Conservation (phyloP, 805 yeast species). For the Yarrowia deformans region DNA sequence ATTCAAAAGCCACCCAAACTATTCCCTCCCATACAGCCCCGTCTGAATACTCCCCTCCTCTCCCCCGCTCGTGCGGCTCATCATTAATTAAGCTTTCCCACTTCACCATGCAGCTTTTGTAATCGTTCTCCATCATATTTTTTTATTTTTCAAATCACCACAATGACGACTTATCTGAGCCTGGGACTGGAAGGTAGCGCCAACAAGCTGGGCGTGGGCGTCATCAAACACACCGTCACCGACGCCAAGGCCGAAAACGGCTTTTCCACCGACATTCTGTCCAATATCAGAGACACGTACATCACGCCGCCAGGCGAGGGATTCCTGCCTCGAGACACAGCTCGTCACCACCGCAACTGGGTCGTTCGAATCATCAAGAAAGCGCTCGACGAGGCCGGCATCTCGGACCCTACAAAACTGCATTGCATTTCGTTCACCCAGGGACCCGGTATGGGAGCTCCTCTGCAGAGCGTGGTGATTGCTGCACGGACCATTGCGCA, state of each 20-base stretch:
- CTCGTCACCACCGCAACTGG: slow-evolving; percentile 96
- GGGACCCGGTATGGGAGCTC: slow-evolving; percentile 99
- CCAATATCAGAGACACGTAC: slow-evolving; percentile 95
- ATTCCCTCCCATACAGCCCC: not conserved
- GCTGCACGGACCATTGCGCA: slow-evolving; percentile 87
- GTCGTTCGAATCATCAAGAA: slow-evolving; percentile 75
- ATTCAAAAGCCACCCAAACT: no score
- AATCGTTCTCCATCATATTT: not conserved
- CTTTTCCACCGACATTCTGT: slow-evolving; percentile 75
- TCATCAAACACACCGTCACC: slow-evolving; percentile 67
- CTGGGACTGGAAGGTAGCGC: slow-evolving; percentile 97
- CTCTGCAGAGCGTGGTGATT: slow-evolving; percentile 88
- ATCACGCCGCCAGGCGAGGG: slow-evolving; percentile 99
- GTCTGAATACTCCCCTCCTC: not conserved
- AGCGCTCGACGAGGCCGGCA: slow-evolving; percentile 70
- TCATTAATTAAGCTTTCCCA: not conserved
- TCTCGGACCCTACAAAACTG: slow-evolving; percentile 63
- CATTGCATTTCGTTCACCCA: slow-evolving; percentile 86
- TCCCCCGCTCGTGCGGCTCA: slow-evolving; percentile 5
- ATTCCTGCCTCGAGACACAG: slow-evolving; percentile 93
- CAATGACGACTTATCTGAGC: slow-evolving; percentile 2
- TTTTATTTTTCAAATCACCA: not conserved
- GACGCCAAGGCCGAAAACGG: slow-evolving; percentile 44
- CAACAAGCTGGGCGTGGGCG: slow-evolving; percentile 93
- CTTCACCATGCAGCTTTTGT: not conserved